Percentiles rank a stretch among this genome's conserved stretches.
Evolutionary conservation across 306 rosid species (phyloP).

Genomic region (Quercus wislizeni): DNA sequence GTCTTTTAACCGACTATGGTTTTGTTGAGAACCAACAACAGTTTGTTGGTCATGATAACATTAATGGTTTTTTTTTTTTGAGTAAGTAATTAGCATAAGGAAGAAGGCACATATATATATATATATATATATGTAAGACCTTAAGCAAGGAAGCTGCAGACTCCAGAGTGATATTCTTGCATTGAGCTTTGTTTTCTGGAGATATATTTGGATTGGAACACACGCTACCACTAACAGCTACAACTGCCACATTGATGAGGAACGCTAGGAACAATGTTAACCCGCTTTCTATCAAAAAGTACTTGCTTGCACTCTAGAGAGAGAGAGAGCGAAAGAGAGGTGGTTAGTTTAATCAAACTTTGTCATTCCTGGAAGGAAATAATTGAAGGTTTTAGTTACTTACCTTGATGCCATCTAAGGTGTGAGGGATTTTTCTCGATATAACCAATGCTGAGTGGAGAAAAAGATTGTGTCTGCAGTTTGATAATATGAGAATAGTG

Average conservation of each 20-base stretch:
- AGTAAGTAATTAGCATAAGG: background rate
- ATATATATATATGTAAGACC: background rate
- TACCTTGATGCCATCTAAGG: constrained; percentile 9
- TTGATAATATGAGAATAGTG: background rate
- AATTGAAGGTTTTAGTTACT: background rate
- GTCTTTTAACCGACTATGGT: no score
- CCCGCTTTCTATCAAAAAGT: constrained; percentile 14
- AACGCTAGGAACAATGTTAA: constrained; percentile 2
- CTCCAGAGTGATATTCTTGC: constrained; percentile 6
- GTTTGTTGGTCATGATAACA: no score
- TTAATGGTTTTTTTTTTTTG: no score
- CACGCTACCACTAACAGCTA: constrained; percentile 2
- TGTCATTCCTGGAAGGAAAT: background rate
- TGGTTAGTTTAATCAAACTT: background rate
- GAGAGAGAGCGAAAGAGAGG: background rate
- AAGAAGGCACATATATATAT: background rate
- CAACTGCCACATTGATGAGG: constrained; percentile 9
- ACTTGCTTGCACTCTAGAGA: constrained; percentile 8
- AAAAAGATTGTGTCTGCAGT: constrained; percentile 22
- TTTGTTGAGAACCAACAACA: no score
- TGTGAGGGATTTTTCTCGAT: constrained; percentile 12
- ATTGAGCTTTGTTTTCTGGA: background rate
- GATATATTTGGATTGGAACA: constrained; percentile 5
- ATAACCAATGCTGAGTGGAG: constrained; percentile 19
- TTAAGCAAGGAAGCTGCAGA: constrained; percentile 15